phyloP scores from a whole-genome alignment of 2,329 filamentous ascomycete genomes.

The Epichloe gansuensis region DNA sequence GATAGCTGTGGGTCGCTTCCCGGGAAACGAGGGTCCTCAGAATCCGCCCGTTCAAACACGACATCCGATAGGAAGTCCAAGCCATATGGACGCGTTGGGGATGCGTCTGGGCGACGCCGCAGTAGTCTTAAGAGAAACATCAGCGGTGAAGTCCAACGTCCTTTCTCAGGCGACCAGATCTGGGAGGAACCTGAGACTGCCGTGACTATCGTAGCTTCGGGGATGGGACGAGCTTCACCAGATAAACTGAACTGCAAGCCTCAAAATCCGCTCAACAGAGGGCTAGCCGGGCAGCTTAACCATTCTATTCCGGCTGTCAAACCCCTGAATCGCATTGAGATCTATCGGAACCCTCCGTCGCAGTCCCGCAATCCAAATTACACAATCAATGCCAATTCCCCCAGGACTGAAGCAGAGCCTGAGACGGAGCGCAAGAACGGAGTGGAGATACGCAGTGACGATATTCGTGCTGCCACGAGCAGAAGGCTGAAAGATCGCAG shows the following conservation, averaged over 20 bases:
- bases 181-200: conserved; percentile 68
- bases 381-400: conserved; percentile 46
- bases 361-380: conserved; percentile 76
- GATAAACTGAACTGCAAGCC: conserved; percentile 21
- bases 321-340: conserved; percentile 48
- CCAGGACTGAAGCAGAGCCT: conserved; percentile 21
- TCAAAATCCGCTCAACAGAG: conserved; percentile 19
- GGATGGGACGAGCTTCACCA: conserved; percentile 20
- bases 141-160: conserved; percentile 52
- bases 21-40: conserved; percentile 16
- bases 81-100: conserved; percentile 27
- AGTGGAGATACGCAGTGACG: conserved; percentile 71
- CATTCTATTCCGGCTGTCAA: conserved; percentile 21
- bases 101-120: conserved; percentile 37
- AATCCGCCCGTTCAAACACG: conserved; percentile 10
- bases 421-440: conserved; percentile 56
- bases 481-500: conserved; percentile 81
- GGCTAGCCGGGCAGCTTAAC: conserved; percentile 28
- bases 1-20: conserved; percentile 31
- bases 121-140: conserved; percentile 57
- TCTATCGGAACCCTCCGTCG: conserved; percentile 69
- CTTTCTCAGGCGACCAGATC: conserved; percentile 67
- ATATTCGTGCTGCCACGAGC: conserved; percentile 81
- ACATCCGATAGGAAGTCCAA: conserved; percentile 19
- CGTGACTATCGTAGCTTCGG: conserved; percentile 1